These are phyloP conservation scores for Salvia splendens DNA, from an alignment of 257 asterid species.

Conservation along the genomic window DNA sequence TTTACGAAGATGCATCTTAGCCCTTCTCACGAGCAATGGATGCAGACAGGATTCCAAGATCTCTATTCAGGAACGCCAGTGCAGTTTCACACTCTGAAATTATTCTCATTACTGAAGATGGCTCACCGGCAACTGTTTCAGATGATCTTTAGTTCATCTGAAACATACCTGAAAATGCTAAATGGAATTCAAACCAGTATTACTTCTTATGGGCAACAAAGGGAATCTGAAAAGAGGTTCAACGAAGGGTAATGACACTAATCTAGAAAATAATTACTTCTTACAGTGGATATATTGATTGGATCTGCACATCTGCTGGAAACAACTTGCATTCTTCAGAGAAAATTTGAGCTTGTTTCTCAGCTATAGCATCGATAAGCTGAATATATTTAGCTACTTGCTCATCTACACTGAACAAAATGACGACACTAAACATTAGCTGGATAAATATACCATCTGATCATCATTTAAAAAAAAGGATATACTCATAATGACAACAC, in stretches of 20 bases:
- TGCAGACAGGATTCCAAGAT: constrained; percentile 88
- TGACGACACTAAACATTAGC: constrained; percentile 23
- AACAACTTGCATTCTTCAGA: constrained; percentile 97
- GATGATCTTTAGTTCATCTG: no score
- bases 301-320: constrained; percentile 99
- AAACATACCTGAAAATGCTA: no score
- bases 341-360: constrained; percentile 86
- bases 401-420: constrained; percentile 70
- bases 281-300: constrained; percentile 92
- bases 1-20: constrained; percentile 48
- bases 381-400: constrained; percentile 91
- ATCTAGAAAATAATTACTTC: constrained; percentile 36
- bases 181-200: constrained; percentile 13
- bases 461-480: constrained; percentile 24
- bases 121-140: constrained; percentile 78
- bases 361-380: constrained; percentile 91
- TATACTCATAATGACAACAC: constrained; percentile 12
- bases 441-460: neutral
- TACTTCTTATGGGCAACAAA: constrained; percentile 2
- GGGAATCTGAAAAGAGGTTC: constrained; percentile 24
- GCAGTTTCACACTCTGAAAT: constrained; percentile 92
- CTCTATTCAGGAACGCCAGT: constrained; percentile 77
- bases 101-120: constrained; percentile 84
- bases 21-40: constrained; percentile 90
- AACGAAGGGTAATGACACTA: constrained; percentile 1